A percentile compares a stretch with the other conserved stretches of the same genome.
Evolutionary conservation across 1,284 basidiomycete genomes (phyloP).

Genomic region (Psilocybe mexicana): DNA sequence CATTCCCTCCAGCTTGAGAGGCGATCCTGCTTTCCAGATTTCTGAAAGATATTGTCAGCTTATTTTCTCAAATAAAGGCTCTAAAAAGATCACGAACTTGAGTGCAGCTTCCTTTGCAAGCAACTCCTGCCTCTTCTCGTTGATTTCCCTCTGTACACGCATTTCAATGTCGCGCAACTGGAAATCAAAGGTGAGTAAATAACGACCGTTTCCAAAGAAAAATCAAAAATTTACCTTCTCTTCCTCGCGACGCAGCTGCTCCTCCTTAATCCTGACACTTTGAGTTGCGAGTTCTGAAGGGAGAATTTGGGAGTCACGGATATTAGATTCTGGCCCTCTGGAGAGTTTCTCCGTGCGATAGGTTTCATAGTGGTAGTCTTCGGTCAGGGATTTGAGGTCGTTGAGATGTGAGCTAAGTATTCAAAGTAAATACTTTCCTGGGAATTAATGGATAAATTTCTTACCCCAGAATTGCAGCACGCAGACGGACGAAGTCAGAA

Average conservation of each 20-base stretch:
- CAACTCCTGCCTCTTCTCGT: conserved; percentile 94
- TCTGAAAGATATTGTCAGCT: conserved; percentile 13
- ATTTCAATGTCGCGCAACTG: conserved; percentile 93
- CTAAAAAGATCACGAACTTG: conserved; percentile 44
- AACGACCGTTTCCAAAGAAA: background rate
- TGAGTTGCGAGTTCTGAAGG: conserved; percentile 95
- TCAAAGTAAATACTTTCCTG: background rate
- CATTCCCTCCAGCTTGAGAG: conserved; percentile 21
- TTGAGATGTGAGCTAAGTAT: conserved; percentile 79
- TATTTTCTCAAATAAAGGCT: background rate
- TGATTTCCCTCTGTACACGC: conserved; percentile 94
- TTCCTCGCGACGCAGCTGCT: conserved; percentile 94
- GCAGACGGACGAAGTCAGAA: conserved; percentile 89
- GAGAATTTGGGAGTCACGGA: conserved; percentile 76
- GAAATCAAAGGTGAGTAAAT: conserved; percentile 3
- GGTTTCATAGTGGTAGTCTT: conserved; percentile 92
- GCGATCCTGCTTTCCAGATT: conserved; percentile 28
- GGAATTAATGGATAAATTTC: background rate
- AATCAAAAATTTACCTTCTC: conserved; percentile 67
- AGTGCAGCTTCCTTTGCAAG: conserved; percentile 88
- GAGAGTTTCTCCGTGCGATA: conserved; percentile 98
- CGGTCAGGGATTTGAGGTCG: conserved; percentile 90
- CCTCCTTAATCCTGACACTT: conserved; percentile 93
- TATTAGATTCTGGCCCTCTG: conserved; percentile 78
- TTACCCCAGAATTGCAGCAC: conserved; percentile 83